Conservation (phyloP, 352 stramenopile genomes). For the Globisporangium viniferum region DNA sequence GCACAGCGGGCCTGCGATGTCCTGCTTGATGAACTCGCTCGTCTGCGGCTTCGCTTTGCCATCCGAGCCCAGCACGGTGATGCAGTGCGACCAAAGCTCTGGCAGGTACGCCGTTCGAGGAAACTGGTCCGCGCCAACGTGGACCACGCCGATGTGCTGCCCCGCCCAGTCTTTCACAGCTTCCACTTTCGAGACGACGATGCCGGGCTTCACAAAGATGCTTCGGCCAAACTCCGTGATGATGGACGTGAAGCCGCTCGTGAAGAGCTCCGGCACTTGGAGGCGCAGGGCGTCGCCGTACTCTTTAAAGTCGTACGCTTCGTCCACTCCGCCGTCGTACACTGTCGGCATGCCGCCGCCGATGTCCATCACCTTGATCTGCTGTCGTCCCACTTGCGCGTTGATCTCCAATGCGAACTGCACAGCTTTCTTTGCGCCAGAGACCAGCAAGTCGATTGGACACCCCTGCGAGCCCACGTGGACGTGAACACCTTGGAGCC, state of each 20-base stretch:
- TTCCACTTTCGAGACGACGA: constrained; percentile 87
- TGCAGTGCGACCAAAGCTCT: constrained; percentile 77
- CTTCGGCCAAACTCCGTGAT: constrained; percentile 92
- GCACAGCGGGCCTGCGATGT: constrained; percentile 91
- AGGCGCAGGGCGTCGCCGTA: constrained; percentile 72
- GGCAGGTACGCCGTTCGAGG: constrained; percentile 85
- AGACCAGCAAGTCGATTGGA: constrained; percentile 76
- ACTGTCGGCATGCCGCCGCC: constrained; percentile 89
- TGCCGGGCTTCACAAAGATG: constrained; percentile 84
- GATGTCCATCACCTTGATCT: constrained; percentile 87
- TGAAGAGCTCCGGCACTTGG: constrained; percentile 81
- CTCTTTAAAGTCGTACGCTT: constrained; percentile 76
- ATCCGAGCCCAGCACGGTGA: constrained; percentile 59
- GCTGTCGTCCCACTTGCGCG: constrained; percentile 39
- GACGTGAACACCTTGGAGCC: constrained; percentile 87
- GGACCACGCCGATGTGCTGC: constrained; percentile 80
- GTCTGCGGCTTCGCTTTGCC: constrained; percentile 42
- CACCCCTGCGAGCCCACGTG: constrained; percentile 89
- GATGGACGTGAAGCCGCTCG: constrained; percentile 68
- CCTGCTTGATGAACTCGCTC: constrained; percentile 50
- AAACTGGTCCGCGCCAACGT: constrained; percentile 91
- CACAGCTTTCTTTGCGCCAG: constrained; percentile 71
- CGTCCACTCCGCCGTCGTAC: constrained; percentile 68
- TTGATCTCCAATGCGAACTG: constrained; percentile 82
- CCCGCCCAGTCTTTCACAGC: constrained; percentile 84